A percentile compares a stretch with the other conserved stretches of the same genome.
Conservation (phyloP, 2,329 filamentous ascomycete genomes). For the Diaporthe nobilis region DNA sequence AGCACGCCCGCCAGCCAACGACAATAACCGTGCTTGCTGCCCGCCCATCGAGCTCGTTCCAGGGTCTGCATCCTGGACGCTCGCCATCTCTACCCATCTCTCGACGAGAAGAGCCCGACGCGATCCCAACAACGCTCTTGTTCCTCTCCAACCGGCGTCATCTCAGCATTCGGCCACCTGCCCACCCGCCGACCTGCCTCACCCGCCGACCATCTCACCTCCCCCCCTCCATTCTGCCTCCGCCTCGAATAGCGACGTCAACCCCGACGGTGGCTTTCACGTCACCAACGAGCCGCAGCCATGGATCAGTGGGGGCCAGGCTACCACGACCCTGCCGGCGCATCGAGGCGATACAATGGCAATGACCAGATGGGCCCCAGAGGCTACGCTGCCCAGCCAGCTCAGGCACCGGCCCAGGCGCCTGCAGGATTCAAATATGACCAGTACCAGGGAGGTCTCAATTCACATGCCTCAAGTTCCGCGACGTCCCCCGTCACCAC, state of each 20-base stretch:
- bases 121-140: slow-evolving; percentile 24
- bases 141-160: slow-evolving; percentile 17
- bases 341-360: slow-evolving; percentile 76
- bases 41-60: slow-evolving; percentile 35
- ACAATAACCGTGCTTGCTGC: slow-evolving; percentile 37
- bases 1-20: slow-evolving; percentile 39
- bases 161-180: slow-evolving; percentile 6
- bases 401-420: slow-evolving; percentile 57
- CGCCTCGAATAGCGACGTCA: slow-evolving; percentile 37
- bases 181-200: slow-evolving; percentile 21
- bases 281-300: slow-evolving; percentile 48
- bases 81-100: slow-evolving; percentile 34
- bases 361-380: slow-evolving; percentile 50
- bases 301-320: slow-evolving; percentile 75
- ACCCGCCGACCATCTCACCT: slow-evolving; percentile 3
- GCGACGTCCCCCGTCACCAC: slow-evolving; percentile 70
- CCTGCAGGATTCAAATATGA: slow-evolving; percentile 77
- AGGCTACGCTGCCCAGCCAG: slow-evolving; percentile 45
- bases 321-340: slow-evolving; percentile 75
- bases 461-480: slow-evolving; percentile 59
- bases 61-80: slow-evolving; percentile 38
- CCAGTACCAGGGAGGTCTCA: slow-evolving; percentile 69
- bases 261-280: slow-evolving; percentile 39
- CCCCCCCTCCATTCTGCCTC: background rate
- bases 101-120: slow-evolving; percentile 18